Conservation (phyloP, 306 rosid species). For the Rubus idaeus region DNA sequence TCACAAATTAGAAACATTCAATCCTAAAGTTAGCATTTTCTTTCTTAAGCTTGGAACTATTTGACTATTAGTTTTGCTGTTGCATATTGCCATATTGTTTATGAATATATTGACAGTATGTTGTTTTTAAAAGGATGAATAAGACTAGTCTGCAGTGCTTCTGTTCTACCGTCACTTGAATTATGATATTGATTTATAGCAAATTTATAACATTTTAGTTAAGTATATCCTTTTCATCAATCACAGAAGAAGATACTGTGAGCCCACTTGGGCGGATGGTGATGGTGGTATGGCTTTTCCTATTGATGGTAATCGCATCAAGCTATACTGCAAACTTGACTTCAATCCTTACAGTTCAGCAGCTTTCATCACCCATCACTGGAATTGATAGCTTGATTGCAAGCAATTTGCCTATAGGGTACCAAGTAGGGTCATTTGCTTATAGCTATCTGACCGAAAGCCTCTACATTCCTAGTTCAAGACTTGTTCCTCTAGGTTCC, state of each 20-base stretch:
- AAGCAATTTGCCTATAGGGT: conserved; percentile 75
- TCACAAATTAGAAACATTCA: background rate
- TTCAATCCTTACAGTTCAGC: conserved; percentile 91
- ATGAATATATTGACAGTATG: background rate
- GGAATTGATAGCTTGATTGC: conserved; percentile 88
- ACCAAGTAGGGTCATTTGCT: conserved; percentile 93
- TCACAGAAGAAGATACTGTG: conserved; percentile 70
- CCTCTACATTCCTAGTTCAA: conserved; percentile 58
- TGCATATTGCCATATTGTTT: background rate
- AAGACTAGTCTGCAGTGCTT: conserved; percentile 11
- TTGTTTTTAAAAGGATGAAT: background rate
- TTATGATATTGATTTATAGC: conserved; percentile 9
- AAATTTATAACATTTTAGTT: conserved; percentile 26
- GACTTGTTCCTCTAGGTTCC: conserved; percentile 74
- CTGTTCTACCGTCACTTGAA: conserved; percentile 19
- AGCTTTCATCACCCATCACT: conserved; percentile 79
- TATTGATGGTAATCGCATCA: conserved; percentile 87
- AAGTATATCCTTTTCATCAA: conserved; percentile 32
- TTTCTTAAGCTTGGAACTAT: background rate
- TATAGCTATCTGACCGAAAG: conserved; percentile 71
- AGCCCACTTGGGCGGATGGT: conserved; percentile 89
- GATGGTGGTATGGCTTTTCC: conserved; percentile 94
- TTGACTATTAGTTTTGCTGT: background rate
- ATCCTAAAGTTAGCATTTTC: background rate
- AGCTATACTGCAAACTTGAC: conserved; percentile 96